Evolutionary conservation across 192 early-diverging fungal species (phyloP).

Genomic region (Spinellus fusiger): DNA sequence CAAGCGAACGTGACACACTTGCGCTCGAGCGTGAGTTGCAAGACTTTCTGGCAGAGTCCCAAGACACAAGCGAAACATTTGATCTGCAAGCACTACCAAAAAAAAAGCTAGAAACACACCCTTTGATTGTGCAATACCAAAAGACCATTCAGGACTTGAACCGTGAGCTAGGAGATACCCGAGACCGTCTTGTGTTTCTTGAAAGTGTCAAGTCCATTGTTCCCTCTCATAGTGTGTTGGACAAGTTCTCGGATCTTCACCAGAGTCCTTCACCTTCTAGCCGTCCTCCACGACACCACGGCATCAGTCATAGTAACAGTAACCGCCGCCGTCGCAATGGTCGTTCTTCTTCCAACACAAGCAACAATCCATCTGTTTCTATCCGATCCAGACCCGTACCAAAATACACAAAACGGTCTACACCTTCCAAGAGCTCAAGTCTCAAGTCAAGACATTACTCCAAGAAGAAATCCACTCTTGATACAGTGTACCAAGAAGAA

Average conservation of each 20-base stretch:
- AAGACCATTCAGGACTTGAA: constrained; percentile 31
- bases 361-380: background rate
- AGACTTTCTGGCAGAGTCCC: constrained; percentile 28
- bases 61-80: background rate
- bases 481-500: background rate
- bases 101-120: constrained; percentile 16
- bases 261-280: background rate
- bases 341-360: constrained; percentile 3
- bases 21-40: constrained; percentile 42
- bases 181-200: constrained; percentile 20
- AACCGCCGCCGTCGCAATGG: background rate
- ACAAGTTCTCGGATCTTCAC: background rate
- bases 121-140: constrained; percentile 30
- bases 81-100: background rate
- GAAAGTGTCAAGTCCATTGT: constrained; percentile 8
- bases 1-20: constrained; percentile 49
- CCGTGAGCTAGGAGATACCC: constrained; percentile 29
- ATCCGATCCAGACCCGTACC: background rate
- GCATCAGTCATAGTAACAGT: background rate
- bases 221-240: background rate
- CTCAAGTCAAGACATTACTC: background rate
- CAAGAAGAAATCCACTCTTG: background rate
- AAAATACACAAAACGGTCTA: background rate
- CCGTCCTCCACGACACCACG: background rate
- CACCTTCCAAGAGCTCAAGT: constrained; percentile 7